Evolutionary conservation across 148 eudicot genomes (phyloP), one percentile per base, ranked within the genome.

Genomic region (Nepenthes mirabilis): DNA sequence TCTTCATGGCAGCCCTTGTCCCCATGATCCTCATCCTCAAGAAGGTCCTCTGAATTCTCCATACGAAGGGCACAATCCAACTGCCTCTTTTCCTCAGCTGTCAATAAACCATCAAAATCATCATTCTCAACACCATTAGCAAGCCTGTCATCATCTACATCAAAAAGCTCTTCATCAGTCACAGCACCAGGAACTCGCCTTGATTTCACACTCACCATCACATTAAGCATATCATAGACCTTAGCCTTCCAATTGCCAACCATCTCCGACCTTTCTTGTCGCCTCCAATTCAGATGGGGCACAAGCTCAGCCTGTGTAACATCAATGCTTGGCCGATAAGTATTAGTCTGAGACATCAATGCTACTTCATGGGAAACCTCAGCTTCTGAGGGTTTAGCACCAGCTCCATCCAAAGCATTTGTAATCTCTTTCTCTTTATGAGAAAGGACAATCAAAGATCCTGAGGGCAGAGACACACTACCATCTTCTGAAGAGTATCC

Each of bases 121-220:
- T 67, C 52, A 49, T 11, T 62, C 56, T 62, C 65, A 13, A 32
- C 45, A 35, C 36, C 55, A 2, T 9, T 34, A 34, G 78, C 74
- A 60, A 82, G 23, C 23, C 23, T 23, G 23, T 23, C 23, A 23
- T 23, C 23, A 23, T 23, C 23, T 23, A 23, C 23, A 79, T 23
- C 23, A 23, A 23, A 23, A 33, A 91, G 78, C 74, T 91, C 95
- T 4, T 91, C 97, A 36, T 87, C 89, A 7, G 77, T 79, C 89
- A 87, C 82, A 56, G 95, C 97, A 65, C 97, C 95, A 1, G 95
- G 95, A 55, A 91, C 95, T 72, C 74, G 66, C 79, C 97, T 85
- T 7, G 97, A 91, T 68, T 85, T 85, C 40, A 91, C 81, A 70
- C 97, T 91, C 40, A 87, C 93, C 43, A 81, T 74, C 68, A 91